phyloP scores from a whole-genome alignment of 106 monocot genomes.

The Platanthera guangdongensis region DNA sequence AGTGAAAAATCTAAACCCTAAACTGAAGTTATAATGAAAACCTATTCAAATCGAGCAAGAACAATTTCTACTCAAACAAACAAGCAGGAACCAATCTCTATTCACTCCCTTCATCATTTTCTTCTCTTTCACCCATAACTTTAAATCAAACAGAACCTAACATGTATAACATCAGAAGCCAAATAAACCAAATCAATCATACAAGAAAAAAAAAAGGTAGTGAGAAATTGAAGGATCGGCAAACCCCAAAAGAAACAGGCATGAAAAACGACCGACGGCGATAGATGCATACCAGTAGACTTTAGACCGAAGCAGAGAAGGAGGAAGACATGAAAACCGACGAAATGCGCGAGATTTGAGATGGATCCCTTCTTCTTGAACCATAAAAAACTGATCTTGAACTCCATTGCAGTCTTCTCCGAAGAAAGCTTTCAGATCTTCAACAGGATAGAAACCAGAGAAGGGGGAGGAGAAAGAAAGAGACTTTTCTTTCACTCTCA shows the following conservation, averaged over 20 bases:
- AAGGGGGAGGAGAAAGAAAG: not conserved
- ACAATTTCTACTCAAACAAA: too few species aligned
- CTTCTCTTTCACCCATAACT: too few species aligned
- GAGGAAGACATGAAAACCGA: not conserved
- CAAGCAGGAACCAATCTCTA: too few species aligned
- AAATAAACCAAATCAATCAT: not conserved
- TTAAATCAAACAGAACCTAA: not conserved
- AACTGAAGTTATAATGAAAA: too few species aligned
- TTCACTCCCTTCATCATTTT: too few species aligned
- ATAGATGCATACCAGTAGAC: not conserved
- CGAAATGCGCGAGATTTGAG: slow-evolving; percentile 5
- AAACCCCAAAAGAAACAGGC: not conserved
- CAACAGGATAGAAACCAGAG: not conserved
- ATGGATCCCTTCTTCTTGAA: not conserved
- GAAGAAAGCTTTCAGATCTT: slow-evolving; percentile 2
- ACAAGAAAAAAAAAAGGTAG: not conserved
- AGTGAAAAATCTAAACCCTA: too few species aligned
- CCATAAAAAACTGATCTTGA: not conserved
- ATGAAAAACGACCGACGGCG: not conserved
- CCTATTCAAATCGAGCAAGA: too few species aligned
- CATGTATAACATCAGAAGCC: not conserved
- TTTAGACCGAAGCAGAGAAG: slow-evolving; percentile 4
- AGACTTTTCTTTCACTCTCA: not conserved
- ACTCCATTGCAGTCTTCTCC: slow-evolving; percentile 3
- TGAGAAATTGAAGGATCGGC: not conserved